Conservation (phyloP, 495 filamentous ascomycete genomes). For the Wilcoxina mikolae region DNA sequence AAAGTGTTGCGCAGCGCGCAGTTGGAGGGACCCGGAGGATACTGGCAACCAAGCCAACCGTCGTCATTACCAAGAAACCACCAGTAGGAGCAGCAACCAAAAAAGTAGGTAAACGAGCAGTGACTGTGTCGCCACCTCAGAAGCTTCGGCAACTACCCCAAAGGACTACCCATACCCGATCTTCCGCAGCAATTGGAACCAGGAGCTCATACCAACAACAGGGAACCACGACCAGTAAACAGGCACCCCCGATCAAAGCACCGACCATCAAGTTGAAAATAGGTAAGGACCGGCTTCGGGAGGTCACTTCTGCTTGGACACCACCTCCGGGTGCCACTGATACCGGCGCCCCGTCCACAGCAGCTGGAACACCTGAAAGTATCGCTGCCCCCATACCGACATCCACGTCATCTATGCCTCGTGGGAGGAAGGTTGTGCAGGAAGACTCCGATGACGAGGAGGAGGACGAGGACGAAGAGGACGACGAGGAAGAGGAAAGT, state of each 20-base stretch:
- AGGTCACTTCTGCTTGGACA: slow-evolving; percentile 25
- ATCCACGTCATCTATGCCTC: slow-evolving; percentile 7
- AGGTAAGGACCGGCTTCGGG: slow-evolving; percentile 27
- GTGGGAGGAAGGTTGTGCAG: slow-evolving; percentile 22
- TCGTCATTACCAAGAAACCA: slow-evolving; percentile 33
- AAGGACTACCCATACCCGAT: slow-evolving; percentile 11
- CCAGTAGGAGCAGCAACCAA: slow-evolving; percentile 18
- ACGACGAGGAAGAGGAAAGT: slow-evolving; percentile 38
- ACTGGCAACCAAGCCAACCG: slow-evolving; percentile 31
- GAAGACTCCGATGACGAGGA: slow-evolving; percentile 41
- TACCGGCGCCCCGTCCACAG: slow-evolving; percentile 1
- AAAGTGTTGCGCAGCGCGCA: neutral
- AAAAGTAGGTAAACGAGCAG: slow-evolving; percentile 22
- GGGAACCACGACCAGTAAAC: neutral
- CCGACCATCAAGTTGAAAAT: slow-evolving; percentile 23
- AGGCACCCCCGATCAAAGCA: slow-evolving; percentile 4
- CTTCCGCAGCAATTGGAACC: neutral
- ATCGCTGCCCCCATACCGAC: slow-evolving; percentile 6
- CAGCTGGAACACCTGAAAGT: slow-evolving; percentile 13
- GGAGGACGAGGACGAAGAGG: slow-evolving; percentile 36
- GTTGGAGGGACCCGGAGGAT: neutral
- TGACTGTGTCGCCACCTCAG: slow-evolving; percentile 10
- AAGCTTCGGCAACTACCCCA: slow-evolving; percentile 22
- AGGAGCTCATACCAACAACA: slow-evolving; percentile 9
- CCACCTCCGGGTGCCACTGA: slow-evolving; percentile 21